Evolutionary conservation across 2,329 filamentous ascomycete genomes (phyloP).

Genomic region (Fusarium oligoseptatum): DNA sequence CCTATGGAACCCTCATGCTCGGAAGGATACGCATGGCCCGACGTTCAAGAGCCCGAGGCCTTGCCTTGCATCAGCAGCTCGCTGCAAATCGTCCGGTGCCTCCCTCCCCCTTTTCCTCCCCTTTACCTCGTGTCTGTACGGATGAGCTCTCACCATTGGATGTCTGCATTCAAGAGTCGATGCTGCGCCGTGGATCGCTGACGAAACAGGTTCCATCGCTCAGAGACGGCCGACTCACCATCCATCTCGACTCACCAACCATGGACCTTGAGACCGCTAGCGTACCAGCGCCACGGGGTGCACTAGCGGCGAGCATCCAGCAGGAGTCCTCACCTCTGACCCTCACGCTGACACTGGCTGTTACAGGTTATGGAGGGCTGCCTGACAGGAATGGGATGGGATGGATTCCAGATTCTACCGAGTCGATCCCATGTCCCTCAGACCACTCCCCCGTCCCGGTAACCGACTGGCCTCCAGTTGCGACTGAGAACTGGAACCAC

Average conservation of each 20-base stretch:
- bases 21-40: not conserved
- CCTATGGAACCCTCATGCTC: not conserved
- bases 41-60: constrained; percentile 17
- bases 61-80: constrained; percentile 28
- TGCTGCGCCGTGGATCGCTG: constrained; percentile 33
- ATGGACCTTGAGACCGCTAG: constrained; percentile 38
- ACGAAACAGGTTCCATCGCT: constrained; percentile 42
- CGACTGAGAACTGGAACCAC: constrained; percentile 38
- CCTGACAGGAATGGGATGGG: constrained; percentile 36
- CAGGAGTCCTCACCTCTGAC: constrained; percentile 16
- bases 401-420: constrained; percentile 33
- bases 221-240: constrained; percentile 36
- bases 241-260: constrained; percentile 33
- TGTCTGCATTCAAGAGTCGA: constrained; percentile 25
- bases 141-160: constrained; percentile 32
- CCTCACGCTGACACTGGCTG: constrained; percentile 29
- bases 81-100: constrained; percentile 22
- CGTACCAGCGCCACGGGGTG: constrained; percentile 44
- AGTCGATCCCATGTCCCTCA: not conserved
- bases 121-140: constrained; percentile 7
- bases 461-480: constrained; percentile 9
- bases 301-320: constrained; percentile 29
- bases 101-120: constrained; percentile 2
- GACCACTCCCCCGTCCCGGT: constrained; percentile 25
- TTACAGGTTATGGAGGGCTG: constrained; percentile 34